Base-by-base conservation (phyloP, 345 rosid genomes). In the Chamaenerion angustifolium region DNA sequence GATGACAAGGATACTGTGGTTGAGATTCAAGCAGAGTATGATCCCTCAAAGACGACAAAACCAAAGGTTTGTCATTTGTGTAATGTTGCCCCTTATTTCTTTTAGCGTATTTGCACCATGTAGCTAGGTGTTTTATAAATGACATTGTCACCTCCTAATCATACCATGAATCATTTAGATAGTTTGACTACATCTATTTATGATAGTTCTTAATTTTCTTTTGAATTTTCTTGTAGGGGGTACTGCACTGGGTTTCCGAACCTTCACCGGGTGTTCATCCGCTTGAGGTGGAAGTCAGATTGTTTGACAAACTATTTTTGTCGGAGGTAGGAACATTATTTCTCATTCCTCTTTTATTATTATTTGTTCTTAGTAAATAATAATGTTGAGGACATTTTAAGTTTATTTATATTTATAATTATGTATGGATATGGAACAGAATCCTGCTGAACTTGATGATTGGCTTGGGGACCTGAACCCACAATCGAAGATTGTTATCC, bases 181-280 rank as follows among this genome's bases (percentile, higher is more conserved):
- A 21, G 4, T 21, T 4, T 21, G 25, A 21, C 25, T 21, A 21
- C 2, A 21, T 21, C 25, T 21, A 21, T 21, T 21, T 21, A 21
- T 21, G 25, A 21, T 4, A 21, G 25, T 4, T 21, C 25, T 21
- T 21, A 21, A 21, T 21, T 21, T 13, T 14, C 7, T 21, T 7
- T 45, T n/a, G 15, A n/a, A 5, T 46, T 40, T 40, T 37, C 40
- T 41, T 18, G n/a, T 41, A 88, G 99, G 96, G 99, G 44, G 95
- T 88, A 66, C 88, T 88, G 49, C 99, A 92, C 60, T 92, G 96
- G 98, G 95, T 92, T 25, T 63, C 90, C 68, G 84, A 77, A 63
- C 65, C 95, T 50, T 77, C 80, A 14, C 62, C 75, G 0, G 93
- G 89, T 55, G 65, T 61, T 52, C 60, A 77, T 48, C 96, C 95